Base-by-base conservation (phyloP, 2,329 filamentous ascomycete species). In the Alternaria brassicae region DNA sequence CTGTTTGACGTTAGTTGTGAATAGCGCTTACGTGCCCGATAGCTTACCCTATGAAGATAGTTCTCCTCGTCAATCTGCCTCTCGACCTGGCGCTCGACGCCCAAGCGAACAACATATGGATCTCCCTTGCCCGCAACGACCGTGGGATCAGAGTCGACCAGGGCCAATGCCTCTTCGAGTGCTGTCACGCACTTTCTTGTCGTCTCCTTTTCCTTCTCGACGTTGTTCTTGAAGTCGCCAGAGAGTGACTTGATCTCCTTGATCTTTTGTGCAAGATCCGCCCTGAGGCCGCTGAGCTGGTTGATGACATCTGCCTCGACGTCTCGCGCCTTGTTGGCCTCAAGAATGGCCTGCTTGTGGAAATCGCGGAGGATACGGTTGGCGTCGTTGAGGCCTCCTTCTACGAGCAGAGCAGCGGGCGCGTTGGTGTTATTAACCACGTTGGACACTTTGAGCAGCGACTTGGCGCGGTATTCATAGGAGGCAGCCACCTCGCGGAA, bases 201-300 rank as follows among this genome's bases (percentile, higher is more conserved):
- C 17, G 78, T 82, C 19, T 97, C 93, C 82, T 96, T 94, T 78
- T 98, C 95, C 80, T 94, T 97, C 25, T 97, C 92, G 9, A 99
- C 93, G 0, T 90, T 91, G 75, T 97, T 99, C 80, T 97, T 97
- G 81, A 99, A 99, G 77, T 99, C 95, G 15, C 93, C 91, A 6
- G 92, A 91, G 15, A 99, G 82, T 67, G 88, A 90, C 81, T 96
- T 97, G 81, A 99, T 99, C 80, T 99, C 95, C 79, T 98, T 99
- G 78, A 96, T 96, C 82, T 99, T 99, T 77, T 96, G 92, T 62
- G 91, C 90, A 17, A 99, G 83, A 77, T 99, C 95, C 72, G 89
- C 93, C 58, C 95, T 84, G 53, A 99, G 82, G 1, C 93, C 93
- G 2, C 89, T 92, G 56, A 99, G 83, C 52, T 94, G 93, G 50